phyloP scores from a whole-genome alignment of 345 rosid species.

The Arabis alpina region DNA sequence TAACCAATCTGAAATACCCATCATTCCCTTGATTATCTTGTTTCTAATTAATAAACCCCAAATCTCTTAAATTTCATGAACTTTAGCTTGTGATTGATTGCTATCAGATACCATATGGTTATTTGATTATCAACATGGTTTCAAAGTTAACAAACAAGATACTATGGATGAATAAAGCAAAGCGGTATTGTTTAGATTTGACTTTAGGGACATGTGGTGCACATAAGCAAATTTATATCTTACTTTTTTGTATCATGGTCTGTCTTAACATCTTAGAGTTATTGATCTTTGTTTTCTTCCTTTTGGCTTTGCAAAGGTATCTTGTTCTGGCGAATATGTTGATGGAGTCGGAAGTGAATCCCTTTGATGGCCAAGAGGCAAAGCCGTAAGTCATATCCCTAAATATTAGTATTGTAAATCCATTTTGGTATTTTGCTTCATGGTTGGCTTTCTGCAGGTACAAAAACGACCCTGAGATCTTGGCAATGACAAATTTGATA shows the following conservation, averaged over 20 bases:
- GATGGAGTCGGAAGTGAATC: constrained; percentile 99
- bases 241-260: constrained; percentile 1
- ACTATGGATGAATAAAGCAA: background rate
- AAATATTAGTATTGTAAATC: constrained; percentile 14
- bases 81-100: constrained; percentile 7
- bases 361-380: constrained; percentile 99
- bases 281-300: background rate
- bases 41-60: background rate
- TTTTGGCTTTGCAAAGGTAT: constrained; percentile 56
- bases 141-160: background rate
- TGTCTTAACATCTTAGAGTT: background rate
- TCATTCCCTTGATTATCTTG: background rate
- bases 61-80: constrained; percentile 6
- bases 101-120: background rate
- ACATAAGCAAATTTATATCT: background rate
- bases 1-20: constrained; percentile 20
- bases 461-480: constrained; percentile 98
- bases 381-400: constrained; percentile 74
- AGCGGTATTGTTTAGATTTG: constrained; percentile 2
- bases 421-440: constrained; percentile 4
- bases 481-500: constrained; percentile 97
- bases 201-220: constrained; percentile 17
- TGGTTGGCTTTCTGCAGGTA: constrained; percentile 56
- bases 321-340: constrained; percentile 98
- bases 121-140: constrained; percentile 3